Evolutionary conservation across 2,329 filamentous ascomycete species (phyloP).

Genomic region (Colletotrichum ledebouriae): DNA sequence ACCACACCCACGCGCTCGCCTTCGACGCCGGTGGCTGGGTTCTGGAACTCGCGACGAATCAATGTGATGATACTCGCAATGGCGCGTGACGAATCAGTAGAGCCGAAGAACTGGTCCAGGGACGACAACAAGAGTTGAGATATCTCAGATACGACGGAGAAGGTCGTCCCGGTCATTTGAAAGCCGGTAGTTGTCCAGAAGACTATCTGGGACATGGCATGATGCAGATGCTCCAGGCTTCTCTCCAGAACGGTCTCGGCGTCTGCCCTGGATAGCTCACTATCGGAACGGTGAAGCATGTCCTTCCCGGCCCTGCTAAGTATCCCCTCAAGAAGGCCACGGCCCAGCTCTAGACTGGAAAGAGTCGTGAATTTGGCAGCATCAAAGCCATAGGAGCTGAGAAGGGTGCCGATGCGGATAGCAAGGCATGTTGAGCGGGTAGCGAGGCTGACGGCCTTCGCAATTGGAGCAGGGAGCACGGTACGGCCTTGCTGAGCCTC

Average conservation of each 20-base stretch:
- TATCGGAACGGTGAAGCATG: constrained; percentile 57
- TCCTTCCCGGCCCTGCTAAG: constrained; percentile 66
- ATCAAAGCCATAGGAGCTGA: constrained; percentile 65
- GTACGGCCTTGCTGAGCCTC: constrained; percentile 54
- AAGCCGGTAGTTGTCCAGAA: constrained; percentile 74
- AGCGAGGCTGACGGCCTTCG: constrained; percentile 71
- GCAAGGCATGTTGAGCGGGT: constrained; percentile 71
- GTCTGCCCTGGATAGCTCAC: constrained; percentile 63
- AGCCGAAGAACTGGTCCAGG: constrained; percentile 75
- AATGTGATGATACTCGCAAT: constrained; percentile 76
- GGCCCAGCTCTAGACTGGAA: constrained; percentile 69
- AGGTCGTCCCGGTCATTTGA: constrained; percentile 67
- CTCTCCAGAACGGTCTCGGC: constrained; percentile 69
- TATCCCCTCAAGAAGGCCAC: constrained; percentile 67
- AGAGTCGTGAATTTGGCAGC: constrained; percentile 69
- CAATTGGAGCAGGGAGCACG: constrained; percentile 69
- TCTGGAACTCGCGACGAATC: constrained; percentile 74
- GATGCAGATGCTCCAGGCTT: constrained; percentile 69
- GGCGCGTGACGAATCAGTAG: constrained; percentile 76
- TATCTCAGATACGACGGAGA: constrained; percentile 67
- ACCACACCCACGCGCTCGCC: constrained; percentile 72
- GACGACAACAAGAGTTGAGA: constrained; percentile 70
- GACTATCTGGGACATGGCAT: constrained; percentile 69
- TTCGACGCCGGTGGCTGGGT: constrained; percentile 69
- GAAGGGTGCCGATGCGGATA: constrained; percentile 65